These are phyloP conservation scores for Kentomonas sorsogonicus DNA, from an alignment of 208 protist species.

Conservation along the genomic window DNA sequence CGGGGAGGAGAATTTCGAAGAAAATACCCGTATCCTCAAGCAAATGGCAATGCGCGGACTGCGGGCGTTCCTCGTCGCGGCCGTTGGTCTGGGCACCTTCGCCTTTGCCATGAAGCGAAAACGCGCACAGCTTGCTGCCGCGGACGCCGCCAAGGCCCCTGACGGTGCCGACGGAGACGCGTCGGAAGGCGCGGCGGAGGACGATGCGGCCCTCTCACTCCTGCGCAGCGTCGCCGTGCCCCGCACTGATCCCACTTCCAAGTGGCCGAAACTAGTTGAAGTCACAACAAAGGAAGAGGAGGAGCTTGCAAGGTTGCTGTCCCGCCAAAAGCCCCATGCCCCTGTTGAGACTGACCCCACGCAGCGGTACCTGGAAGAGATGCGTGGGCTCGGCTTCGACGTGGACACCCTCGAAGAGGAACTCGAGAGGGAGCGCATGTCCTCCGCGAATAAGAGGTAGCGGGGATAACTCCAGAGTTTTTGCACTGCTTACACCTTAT, in stretches of 20 bases:
- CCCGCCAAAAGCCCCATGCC: no score
- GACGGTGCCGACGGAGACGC: constrained; percentile 16
- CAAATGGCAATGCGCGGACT: constrained; percentile 51
- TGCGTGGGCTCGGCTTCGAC: constrained; percentile 77
- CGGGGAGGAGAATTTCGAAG: constrained; percentile 59
- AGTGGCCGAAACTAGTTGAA: no score
- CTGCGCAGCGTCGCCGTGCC: no score
- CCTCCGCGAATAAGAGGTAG: constrained; percentile 16
- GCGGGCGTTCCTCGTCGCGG: constrained; percentile 59
- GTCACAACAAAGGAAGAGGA: no score
- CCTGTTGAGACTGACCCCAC: no score
- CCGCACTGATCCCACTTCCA: no score
- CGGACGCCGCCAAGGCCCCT: not conserved
- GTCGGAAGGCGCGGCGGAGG: no score
- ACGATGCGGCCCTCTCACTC: no score
- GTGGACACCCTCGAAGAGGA: constrained; percentile 80
- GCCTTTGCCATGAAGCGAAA: constrained; percentile 46
- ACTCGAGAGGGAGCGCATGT: constrained; percentile 34
- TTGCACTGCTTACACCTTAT: no score
- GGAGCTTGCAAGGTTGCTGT: no score
- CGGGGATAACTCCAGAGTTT: no score
- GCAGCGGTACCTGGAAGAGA: constrained; percentile 70
- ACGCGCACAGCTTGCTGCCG: constrained; percentile 8
- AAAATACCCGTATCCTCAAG: constrained; percentile 74
- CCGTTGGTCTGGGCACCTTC: constrained; percentile 44